Percentiles rank a stretch among this genome's conserved stretches.
Evolutionary conservation across 1,139 yeast genomes (phyloP).

Genomic region (Blastobotrys petasosporus): DNA sequence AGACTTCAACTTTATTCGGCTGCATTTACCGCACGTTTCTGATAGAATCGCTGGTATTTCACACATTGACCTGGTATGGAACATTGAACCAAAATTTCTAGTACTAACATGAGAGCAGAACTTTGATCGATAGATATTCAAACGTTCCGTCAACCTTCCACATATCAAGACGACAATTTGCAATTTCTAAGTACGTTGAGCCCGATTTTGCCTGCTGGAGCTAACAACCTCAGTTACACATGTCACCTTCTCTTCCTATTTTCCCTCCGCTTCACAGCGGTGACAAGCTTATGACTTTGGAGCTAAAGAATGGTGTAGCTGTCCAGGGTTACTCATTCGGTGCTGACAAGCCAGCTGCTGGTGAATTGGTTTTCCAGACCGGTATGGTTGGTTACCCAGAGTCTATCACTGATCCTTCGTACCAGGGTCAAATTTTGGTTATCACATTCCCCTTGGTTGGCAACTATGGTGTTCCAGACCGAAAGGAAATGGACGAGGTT

Average conservation of each 20-base stretch:
- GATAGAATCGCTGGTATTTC: no score
- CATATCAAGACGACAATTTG: not conserved
- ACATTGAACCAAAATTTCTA: not conserved
- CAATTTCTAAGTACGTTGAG: no score
- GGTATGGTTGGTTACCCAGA: conserved; percentile 99
- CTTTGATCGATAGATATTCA: no score
- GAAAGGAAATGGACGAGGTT: conserved; percentile 66
- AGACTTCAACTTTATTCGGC: no score
- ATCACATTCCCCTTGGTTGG: conserved; percentile 97
- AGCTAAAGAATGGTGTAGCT: conserved; percentile 82
- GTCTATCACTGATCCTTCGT: conserved; percentile 96
- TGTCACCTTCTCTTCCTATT: conserved; percentile 48
- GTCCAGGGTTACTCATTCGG: conserved; percentile 98
- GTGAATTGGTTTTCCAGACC: conserved; percentile 98
- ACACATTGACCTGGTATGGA: no score
- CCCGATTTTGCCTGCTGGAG: no score
- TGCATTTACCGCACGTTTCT: no score
- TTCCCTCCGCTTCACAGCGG: conserved; percentile 82
- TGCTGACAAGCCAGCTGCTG: conserved; percentile 83
- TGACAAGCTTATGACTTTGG: conserved; percentile 80
- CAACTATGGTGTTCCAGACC: conserved; percentile 98
- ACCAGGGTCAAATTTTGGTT: conserved; percentile 95
- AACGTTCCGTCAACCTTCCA: not conserved
- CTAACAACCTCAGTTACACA: not conserved
- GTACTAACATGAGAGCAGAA: not conserved